phyloP scores from a whole-genome alignment of 2,329 filamentous ascomycete genomes.

The Verticillium zaregamsianum region DNA sequence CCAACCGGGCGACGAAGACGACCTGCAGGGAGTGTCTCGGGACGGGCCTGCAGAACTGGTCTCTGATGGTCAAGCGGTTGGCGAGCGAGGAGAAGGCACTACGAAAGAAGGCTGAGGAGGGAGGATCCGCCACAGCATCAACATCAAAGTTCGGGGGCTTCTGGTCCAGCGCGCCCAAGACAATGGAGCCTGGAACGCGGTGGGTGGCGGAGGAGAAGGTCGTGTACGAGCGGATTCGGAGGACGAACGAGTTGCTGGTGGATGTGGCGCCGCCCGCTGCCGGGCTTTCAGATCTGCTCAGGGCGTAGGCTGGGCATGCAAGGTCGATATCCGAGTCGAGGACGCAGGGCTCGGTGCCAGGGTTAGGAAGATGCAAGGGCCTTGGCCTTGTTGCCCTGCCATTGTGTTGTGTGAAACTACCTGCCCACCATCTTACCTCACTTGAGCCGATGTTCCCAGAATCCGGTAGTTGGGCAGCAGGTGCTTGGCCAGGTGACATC shows the following conservation, averaged over 20 bases:
- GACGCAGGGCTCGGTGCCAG: background rate
- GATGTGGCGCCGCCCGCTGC: constrained; percentile 34
- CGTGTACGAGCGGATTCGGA: constrained; percentile 45
- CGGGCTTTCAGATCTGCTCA: constrained; percentile 32
- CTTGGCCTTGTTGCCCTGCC: background rate
- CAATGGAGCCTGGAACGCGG: constrained; percentile 33
- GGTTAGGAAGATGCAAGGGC: background rate
- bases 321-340: background rate
- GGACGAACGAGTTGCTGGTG: constrained; percentile 49
- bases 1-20: constrained; percentile 24
- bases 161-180: constrained; percentile 30
- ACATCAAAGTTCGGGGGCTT: constrained; percentile 30
- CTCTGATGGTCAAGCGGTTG: constrained; percentile 68
- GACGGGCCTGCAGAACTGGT: constrained; percentile 78
- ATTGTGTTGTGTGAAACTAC: background rate
- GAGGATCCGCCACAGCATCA: constrained; percentile 5
- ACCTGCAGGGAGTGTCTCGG: constrained; percentile 74
- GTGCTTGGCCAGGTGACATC: background rate
- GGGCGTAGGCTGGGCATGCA: constrained; percentile 26
- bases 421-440: too few relatives aligned
- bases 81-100: constrained; percentile 44
- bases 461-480: background rate
- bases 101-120: constrained; percentile 22
- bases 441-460: background rate
- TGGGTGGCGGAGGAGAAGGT: constrained; percentile 54